Evolutionary conservation across 2,329 filamentous ascomycete species (phyloP).

Genomic region (Didymella pomorum): DNA sequence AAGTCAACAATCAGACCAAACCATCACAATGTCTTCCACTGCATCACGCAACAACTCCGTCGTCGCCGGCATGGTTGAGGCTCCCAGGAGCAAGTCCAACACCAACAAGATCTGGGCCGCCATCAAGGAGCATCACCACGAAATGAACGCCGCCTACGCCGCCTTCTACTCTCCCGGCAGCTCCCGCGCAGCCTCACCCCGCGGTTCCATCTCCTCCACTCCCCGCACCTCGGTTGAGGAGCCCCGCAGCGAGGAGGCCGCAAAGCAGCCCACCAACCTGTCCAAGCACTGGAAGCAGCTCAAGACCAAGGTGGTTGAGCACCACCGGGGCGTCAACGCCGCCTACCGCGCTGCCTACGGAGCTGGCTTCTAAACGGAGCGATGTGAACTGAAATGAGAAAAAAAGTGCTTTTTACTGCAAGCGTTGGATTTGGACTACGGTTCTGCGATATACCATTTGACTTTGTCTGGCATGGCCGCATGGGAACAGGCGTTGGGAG

Average conservation of each 20-base stretch:
- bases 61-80: slow-evolving; percentile 21
- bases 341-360: slow-evolving; percentile 32
- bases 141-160: slow-evolving; percentile 41
- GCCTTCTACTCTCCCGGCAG: slow-evolving; percentile 36
- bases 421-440: slow-evolving; percentile 23
- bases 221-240: slow-evolving; percentile 30
- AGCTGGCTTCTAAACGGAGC: slow-evolving; percentile 5
- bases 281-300: slow-evolving; percentile 37
- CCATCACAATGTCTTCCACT: slow-evolving; percentile 21
- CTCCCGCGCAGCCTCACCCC: slow-evolving; percentile 14
- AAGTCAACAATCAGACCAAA: slow-evolving; percentile 9
- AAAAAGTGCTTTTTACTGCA: slow-evolving; percentile 19
- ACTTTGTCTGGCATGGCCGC: slow-evolving; percentile 14
- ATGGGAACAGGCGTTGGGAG: slow-evolving; percentile 8
- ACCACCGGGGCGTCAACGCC: slow-evolving; percentile 40
- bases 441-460: slow-evolving; percentile 25
- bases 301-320: slow-evolving; percentile 42
- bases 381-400: slow-evolving; percentile 2
- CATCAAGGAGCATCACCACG: slow-evolving; percentile 44
- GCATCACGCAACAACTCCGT: slow-evolving; percentile 33
- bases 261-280: slow-evolving; percentile 28
- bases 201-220: slow-evolving; percentile 20
- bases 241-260: slow-evolving; percentile 20
- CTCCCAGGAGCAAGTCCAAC: slow-evolving; percentile 28
- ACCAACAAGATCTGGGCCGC: slow-evolving; percentile 38